A percentile compares a stretch with the other conserved stretches of the same genome.
Conservation (phyloP, 176 grass and related monocot genomes). For the Hordeum vulgare region DNA sequence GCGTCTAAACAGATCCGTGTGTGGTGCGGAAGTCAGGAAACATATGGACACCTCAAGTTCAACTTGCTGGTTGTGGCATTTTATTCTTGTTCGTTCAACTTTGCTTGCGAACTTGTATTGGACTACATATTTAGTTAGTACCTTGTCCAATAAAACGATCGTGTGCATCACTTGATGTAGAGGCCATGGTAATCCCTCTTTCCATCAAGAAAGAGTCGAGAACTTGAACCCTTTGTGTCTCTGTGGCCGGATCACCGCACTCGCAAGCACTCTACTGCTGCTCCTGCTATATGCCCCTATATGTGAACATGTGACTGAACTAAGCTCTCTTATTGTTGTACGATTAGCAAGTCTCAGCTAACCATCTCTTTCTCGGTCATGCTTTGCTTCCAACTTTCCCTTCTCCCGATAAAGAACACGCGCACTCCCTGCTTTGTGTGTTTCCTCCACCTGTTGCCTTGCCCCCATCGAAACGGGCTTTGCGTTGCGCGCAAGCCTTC, state of each 20-base stretch:
- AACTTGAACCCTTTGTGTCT: not conserved
- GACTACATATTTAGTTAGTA: no score
- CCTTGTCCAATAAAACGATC: no score
- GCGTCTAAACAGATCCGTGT: no score
- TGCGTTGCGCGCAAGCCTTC: conserved; percentile 37
- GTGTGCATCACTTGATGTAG: no score
- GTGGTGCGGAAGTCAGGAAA: no score
- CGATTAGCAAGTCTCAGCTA: conserved; percentile 42
- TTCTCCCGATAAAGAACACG: conserved; percentile 32
- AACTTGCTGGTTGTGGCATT: no score
- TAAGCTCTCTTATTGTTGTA: conserved; percentile 1
- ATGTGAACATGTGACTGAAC: not conserved
- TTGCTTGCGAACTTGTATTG: no score
- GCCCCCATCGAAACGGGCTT: conserved; percentile 22
- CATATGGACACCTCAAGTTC: no score
- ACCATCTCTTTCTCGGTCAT: conserved; percentile 18
- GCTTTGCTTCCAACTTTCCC: conserved; percentile 39
- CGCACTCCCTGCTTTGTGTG: conserved; percentile 13
- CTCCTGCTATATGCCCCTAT: not conserved
- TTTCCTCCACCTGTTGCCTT: not conserved
- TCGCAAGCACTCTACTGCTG: not conserved
- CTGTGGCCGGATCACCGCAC: not conserved
- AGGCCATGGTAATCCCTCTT: no score
- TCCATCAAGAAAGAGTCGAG: no score
- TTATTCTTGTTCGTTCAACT: no score